Conservation (phyloP, 2,329 filamentous ascomycete species). For the Stenocarpella maydis region DNA sequence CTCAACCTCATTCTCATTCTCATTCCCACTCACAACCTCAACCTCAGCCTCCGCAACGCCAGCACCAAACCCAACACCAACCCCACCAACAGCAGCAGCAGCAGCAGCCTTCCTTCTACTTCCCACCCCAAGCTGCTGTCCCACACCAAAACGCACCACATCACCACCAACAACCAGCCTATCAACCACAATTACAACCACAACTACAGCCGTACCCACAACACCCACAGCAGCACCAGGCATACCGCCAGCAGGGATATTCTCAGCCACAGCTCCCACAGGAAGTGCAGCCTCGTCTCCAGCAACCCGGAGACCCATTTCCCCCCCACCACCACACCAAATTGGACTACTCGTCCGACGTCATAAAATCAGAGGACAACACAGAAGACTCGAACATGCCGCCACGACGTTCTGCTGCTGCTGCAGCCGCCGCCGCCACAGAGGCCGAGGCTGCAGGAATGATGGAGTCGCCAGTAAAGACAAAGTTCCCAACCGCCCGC, state of each 20-base stretch:
- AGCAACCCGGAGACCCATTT: slow-evolving; percentile 27
- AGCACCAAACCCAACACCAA: slow-evolving; percentile 6
- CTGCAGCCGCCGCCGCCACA: slow-evolving; percentile 44
- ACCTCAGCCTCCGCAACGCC: not conserved
- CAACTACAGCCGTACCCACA: slow-evolving; percentile 5
- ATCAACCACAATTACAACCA: not conserved
- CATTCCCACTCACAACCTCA: slow-evolving; percentile 3
- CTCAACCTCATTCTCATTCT: not conserved
- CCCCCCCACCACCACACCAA: slow-evolving; percentile 42
- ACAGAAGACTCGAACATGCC: slow-evolving; percentile 46
- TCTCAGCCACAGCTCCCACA: slow-evolving; percentile 25
- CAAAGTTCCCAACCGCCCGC: slow-evolving; percentile 94
- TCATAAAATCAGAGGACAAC: slow-evolving; percentile 37
- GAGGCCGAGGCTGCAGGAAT: slow-evolving; percentile 50
- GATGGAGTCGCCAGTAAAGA: slow-evolving; percentile 79
- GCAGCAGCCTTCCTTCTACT: not conserved
- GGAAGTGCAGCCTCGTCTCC: slow-evolving; percentile 23
- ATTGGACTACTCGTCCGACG: slow-evolving; percentile 37
- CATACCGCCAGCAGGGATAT: slow-evolving; percentile 22
- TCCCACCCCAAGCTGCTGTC: slow-evolving; percentile 7
- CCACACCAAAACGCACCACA: slow-evolving; percentile 12
- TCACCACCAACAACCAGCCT: slow-evolving; percentile 28
- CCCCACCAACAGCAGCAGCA: slow-evolving; percentile 22
- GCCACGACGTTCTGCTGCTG: slow-evolving; percentile 45
- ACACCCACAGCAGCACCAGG: slow-evolving; percentile 12